phyloP scores from a whole-genome alignment of 257 asterid species.

The Ilex asprella region DNA sequence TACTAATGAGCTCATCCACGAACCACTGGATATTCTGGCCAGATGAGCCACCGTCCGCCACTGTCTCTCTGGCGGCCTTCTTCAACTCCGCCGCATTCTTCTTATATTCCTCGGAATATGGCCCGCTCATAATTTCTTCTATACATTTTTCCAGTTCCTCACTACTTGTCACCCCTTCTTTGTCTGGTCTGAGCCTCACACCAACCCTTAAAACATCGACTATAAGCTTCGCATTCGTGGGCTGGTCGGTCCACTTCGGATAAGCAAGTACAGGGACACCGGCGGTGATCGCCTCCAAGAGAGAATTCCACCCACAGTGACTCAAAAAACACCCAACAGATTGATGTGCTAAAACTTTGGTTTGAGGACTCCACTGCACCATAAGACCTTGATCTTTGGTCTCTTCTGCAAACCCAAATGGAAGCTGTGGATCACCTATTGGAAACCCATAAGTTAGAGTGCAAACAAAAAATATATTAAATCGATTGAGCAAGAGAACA shows the following conservation, averaged over 20 bases:
- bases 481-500: too few relatives aligned
- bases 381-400: not conserved
- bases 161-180: not conserved
- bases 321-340: not conserved
- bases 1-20: slow-evolving; percentile 1
- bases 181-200: not conserved
- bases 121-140: not conserved
- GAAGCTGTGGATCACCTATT: not conserved
- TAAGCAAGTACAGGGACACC: not conserved
- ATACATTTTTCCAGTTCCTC: not conserved
- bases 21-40: not conserved
- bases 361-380: not conserved
- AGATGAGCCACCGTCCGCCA: not conserved
- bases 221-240: not conserved
- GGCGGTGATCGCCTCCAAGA: not conserved
- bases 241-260: not conserved
- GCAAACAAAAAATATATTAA: too few relatives aligned
- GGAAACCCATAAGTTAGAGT: too few relatives aligned
- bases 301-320: not conserved
- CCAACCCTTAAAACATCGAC: not conserved
- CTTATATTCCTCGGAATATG: not conserved
- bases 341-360: not conserved
- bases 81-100: not conserved
- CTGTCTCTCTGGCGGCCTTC: not conserved
- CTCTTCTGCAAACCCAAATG: not conserved